Base-by-base conservation (phyloP, 768 basidiomycete species). In the Gloeostereum incarnatum region DNA sequence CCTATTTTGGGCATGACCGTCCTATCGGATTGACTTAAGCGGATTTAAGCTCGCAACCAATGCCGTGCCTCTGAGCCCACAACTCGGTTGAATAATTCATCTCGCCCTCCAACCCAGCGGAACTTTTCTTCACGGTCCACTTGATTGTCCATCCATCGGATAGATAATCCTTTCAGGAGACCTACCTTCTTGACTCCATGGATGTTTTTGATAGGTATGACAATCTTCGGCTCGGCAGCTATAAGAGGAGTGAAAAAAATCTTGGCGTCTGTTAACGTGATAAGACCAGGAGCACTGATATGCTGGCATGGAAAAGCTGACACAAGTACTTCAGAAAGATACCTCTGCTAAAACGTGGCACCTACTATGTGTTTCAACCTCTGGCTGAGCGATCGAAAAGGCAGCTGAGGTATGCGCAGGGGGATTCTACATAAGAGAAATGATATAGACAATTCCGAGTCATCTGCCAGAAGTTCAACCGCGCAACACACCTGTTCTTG, bases 61-160 rank as follows among this genome's bases (percentile, higher is more conserved):
- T 61, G 61, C 31, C 56, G 57, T 16, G 68, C 69, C 20, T 66
- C 65, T 45, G 57, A 54, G 11, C 74, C 74, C 13, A 81, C 63
- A 9, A 84, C 64, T 41, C 78, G 57, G 31, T 75, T 75, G 52
- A 84, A 82, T 13, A 83, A 51, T 33, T 82, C 80, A 53, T 83
- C 78, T 4, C 80, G 69, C 18, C 58, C 63, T 22, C 70, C 71
- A 26, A 82, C 65, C 73, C 76, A 79, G 13, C 57, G 44, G 48
- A 83, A 80, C 46, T 57, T 71, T 36, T 74, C 77, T 38, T 73
- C 70, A 38, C 57, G 64, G 11, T 60, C 56, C 5, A 42, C 20
- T 5, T 39, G 39, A 18, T 49, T 46, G 4, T 59, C 50, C 26
- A 38, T 42, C 69, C 71, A 78, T 31, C 54, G 53, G 17, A 84